Percentiles rank a stretch among this genome's conserved stretches.
Conservation (phyloP, 306 rosid species). For the Dryas octopetala region DNA sequence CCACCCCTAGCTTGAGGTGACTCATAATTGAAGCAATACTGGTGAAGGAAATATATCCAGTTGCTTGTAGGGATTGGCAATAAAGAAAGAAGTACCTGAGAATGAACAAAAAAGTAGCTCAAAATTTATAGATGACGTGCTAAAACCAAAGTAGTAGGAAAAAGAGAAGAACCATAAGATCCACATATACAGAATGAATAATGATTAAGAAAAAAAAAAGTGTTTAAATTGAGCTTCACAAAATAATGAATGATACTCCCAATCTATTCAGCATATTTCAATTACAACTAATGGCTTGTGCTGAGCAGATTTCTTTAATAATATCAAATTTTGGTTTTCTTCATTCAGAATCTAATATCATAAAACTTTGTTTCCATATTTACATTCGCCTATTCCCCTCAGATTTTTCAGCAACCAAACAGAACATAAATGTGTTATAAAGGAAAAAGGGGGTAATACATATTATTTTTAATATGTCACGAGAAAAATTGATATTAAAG, state of each 20-base stretch:
- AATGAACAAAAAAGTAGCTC: constrained; percentile 16
- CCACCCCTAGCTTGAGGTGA: constrained; percentile 72
- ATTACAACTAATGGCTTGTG: not conserved
- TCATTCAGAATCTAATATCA: not conserved
- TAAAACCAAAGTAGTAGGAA: not conserved
- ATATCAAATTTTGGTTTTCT: not conserved
- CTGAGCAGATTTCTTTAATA: not conserved
- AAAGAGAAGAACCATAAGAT: not conserved
- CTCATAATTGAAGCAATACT: constrained; percentile 41
- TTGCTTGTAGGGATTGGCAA: constrained; percentile 17
- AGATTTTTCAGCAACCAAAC: constrained; percentile 1
- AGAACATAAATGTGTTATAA: not conserved
- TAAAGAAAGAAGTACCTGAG: constrained; percentile 34
- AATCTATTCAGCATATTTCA: not conserved
- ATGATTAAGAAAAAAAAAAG: not conserved
- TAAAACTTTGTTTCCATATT: not conserved
- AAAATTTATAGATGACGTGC: not conserved
- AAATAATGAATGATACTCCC: not conserved
- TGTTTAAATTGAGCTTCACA: not conserved
- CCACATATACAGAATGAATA: not conserved
- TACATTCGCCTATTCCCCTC: not conserved
- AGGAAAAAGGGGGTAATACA: not conserved
- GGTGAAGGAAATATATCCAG: constrained; percentile 10
- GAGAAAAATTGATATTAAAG: not conserved
- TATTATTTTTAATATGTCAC: too few species aligned